Evolutionary conservation across 495 filamentous ascomycete genomes (phyloP), one percentile per base, ranked within the genome.

Genomic region (Durotheca rogersii): DNA sequence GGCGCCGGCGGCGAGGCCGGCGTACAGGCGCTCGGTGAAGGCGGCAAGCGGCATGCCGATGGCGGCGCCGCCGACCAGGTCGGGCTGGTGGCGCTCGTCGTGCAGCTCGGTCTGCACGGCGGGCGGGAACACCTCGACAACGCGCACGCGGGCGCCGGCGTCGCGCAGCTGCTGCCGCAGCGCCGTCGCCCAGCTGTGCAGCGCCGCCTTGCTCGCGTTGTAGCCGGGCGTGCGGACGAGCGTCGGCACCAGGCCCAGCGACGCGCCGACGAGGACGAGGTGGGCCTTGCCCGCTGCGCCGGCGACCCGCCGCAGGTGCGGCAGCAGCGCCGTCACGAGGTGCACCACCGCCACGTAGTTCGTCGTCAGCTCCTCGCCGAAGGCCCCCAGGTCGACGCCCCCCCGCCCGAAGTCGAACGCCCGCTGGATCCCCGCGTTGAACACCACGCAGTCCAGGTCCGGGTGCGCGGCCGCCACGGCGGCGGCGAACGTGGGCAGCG

Each of bases 311-410:
- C 81, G 72, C 10, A 87, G 67, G 51, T 77, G 74, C 0, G 83
- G 80, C 6, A 84, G 64, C 62, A 87, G 81, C 0, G 77, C 77
- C 11, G 77, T 72, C 14, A 75, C 74, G 1, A 87, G 66, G 47
- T 77, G 73, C 32, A 87, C 66, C 45, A 73, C 73, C 17, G 80
- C 70, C 14, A 74, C 69, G 64, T 85, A 87, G 62, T 87, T 87
- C 1, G 79, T 85, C 2, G 67, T 71, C 38, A 86, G 42, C 52
- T 87, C 84, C 6, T 65, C 51, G 37, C 74, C 57, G 16, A 82
- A 62, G 0, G 59, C 17, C 2, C 60, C 51, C 3, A 87, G 65
- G 55, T 84, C 71, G 27, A 84, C 71, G 3, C 65, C 73, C n/a
- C 76, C 71, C 6, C 78, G 69, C 25, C 72, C 53, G 61, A 84